phyloP scores from a whole-genome alignment of 306 rosid genomes.

The Vachellia collinsii region DNA sequence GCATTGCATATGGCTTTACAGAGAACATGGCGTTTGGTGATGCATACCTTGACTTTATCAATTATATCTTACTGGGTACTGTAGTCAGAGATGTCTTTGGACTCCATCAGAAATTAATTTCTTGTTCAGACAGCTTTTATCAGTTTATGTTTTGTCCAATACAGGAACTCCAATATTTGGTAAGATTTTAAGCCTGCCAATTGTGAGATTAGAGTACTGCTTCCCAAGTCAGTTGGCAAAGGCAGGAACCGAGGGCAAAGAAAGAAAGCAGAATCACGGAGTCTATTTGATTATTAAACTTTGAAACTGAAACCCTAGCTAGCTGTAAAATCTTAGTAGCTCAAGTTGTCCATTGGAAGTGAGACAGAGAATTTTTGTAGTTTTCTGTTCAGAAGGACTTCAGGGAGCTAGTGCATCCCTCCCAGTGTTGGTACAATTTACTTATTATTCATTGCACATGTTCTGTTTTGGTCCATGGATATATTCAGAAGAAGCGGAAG shows the following conservation, averaged over 20 bases:
- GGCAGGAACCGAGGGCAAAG: neutral
- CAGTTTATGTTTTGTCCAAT: neutral
- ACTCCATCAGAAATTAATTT: neutral
- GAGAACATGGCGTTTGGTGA: neutral
- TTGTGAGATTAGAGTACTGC: neutral
- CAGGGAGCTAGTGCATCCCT: neutral
- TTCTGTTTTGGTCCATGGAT: slow-evolving; percentile 44
- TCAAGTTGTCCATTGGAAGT: slow-evolving; percentile 4
- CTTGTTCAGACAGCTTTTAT: neutral
- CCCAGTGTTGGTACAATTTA: slow-evolving; percentile 19
- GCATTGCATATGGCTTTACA: neutral
- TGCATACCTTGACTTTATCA: neutral
- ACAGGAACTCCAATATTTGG: neutral
- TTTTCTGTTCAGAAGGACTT: slow-evolving; percentile 12
- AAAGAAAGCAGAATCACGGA: slow-evolving; percentile 1
- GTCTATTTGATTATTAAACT: neutral
- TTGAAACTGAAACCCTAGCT: neutral
- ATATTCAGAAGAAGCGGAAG: slow-evolving; percentile 40
- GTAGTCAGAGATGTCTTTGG: neutral
- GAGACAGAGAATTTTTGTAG: slow-evolving; percentile 14
- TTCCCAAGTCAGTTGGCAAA: neutral
- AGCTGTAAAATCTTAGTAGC: slow-evolving; percentile 12
- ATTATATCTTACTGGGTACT: neutral
- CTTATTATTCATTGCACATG: slow-evolving; percentile 45
- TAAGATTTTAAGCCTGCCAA: neutral